Conservation (phyloP, 2,329 filamentous ascomycete genomes). For the Xylaria sp. region DNA sequence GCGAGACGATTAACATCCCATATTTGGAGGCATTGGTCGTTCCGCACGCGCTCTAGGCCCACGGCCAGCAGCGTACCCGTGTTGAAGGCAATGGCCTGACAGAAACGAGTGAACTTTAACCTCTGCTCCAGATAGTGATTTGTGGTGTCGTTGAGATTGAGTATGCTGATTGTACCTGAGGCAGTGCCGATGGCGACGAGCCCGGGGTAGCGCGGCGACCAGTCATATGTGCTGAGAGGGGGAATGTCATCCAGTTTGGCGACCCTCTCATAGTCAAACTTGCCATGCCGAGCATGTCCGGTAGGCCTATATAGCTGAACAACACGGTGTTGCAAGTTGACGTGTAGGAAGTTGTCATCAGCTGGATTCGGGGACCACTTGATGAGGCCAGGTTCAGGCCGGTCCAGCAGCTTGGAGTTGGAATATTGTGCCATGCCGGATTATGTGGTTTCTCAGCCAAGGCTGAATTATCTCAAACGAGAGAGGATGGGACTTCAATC, state of each 20-base stretch:
- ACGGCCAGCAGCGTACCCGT: constrained; percentile 74
- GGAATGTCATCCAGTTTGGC: constrained; percentile 68
- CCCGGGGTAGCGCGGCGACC: constrained; percentile 66
- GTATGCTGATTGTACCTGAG: constrained; percentile 75
- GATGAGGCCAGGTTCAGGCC: constrained; percentile 66
- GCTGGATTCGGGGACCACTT: constrained; percentile 68
- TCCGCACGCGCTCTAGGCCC: constrained; percentile 79
- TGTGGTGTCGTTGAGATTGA: constrained; percentile 73
- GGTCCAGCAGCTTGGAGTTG: constrained; percentile 53
- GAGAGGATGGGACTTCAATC: neutral
- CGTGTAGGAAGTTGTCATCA: constrained; percentile 66
- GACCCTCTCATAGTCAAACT: constrained; percentile 63
- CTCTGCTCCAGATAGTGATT: constrained; percentile 70
- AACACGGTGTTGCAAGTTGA: constrained; percentile 67
- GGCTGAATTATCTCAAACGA: neutral
- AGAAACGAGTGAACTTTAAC: constrained; percentile 77
- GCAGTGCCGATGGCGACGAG: constrained; percentile 77
- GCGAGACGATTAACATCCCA: constrained; percentile 75
- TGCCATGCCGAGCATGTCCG: constrained; percentile 61
- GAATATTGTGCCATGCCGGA: constrained; percentile 35
- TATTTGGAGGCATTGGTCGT: constrained; percentile 81
- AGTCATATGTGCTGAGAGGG: constrained; percentile 69
- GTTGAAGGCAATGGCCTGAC: constrained; percentile 82
- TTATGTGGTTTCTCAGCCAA: neutral
- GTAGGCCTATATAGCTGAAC: constrained; percentile 68